Base-by-base conservation (phyloP, 176 grass and related monocot genomes). In the Triticum urartu region DNA sequence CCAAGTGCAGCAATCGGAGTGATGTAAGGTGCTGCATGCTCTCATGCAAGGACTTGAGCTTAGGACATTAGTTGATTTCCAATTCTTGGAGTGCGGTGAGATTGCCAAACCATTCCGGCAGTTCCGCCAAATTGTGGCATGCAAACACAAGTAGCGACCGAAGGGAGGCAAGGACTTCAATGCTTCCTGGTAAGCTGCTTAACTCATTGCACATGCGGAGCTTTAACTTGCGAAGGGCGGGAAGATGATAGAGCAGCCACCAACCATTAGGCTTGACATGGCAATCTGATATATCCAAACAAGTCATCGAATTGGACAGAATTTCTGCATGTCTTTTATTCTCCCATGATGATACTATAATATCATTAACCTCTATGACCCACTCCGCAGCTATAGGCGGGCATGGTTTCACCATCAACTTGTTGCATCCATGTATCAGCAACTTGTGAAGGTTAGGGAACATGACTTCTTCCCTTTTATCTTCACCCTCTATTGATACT, bases 391-490 rank as follows among this genome's bases (percentile, higher is more conserved):
- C 33, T 21, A 69, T 34, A 36, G 66, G 66, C 3, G 33, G 66
- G 17, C 66, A 69, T 69, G 66, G 66, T 69, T 69, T 69, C 7
- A 69, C 66, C 66, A 69, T 69, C 66, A 79, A 38, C 58, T 63
- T 79, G 77, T 63, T 79, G 21, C 58, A 79, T 22, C 77, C 32
- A 39, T 79, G 77, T 79, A 79, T 79, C 77, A 40, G 12, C 77
- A 26, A 79, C 77, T 63, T 25, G 34, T 40, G 58, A 79, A 79
- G 77, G 34, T 25, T 79, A 38, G 58, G 77, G 6, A 79, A 79
- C 34, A 79, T 40, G 54, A 79, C 38, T 63, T 63, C 59, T 79
- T 39, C 21, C 77, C 34, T 79, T 63, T 42, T 63, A 42, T 25
- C 21, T 17, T 63, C 34, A 63, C 12, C 12, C 25, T 35, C 58